phyloP scores from a whole-genome alignment of 2,329 filamentous ascomycete genomes.

The Colletotrichum limetticola region DNA sequence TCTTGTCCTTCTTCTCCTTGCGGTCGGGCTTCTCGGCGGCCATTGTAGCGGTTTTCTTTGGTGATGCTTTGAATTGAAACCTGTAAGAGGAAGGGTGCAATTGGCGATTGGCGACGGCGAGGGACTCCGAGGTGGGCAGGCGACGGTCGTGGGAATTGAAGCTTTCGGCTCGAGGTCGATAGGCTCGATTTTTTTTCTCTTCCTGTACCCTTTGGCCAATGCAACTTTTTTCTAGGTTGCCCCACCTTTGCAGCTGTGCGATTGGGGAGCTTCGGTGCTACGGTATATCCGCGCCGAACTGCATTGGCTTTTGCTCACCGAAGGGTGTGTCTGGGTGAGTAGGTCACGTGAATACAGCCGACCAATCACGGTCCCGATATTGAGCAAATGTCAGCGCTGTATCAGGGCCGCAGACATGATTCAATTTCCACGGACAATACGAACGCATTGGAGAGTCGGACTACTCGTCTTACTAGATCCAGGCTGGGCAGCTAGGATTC shows the following conservation, averaged over 20 bases:
- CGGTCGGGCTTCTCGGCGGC: constrained; percentile 60
- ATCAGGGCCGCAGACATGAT: background rate
- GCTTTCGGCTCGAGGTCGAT: constrained; percentile 1
- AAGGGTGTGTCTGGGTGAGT: background rate
- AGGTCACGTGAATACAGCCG: background rate
- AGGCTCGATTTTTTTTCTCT: constrained; percentile 16
- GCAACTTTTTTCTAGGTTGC: constrained; percentile 17
- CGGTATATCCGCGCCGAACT: constrained; percentile 21
- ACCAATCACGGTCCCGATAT: constrained; percentile 15
- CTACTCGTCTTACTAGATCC: too few relatives aligned
- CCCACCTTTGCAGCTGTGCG: background rate
- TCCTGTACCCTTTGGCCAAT: background rate
- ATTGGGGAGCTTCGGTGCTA: background rate
- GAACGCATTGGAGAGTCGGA: background rate
- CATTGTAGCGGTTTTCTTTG: constrained; percentile 47
- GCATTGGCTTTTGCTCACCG: too few relatives aligned
- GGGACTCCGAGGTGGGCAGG: background rate
- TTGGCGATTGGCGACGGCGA: background rate
- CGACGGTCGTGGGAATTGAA: constrained; percentile 3
- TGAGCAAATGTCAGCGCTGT: constrained; percentile 27
- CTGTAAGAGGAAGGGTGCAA: background rate
- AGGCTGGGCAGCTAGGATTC: too few relatives aligned
- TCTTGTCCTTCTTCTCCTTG: constrained; percentile 53
- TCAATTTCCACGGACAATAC: background rate
- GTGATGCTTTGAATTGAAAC: background rate